These are phyloP conservation scores for Microdochium trichocladiopsis DNA, from an alignment of 2,329 filamentous ascomycete species.

Conservation along the genomic window DNA sequence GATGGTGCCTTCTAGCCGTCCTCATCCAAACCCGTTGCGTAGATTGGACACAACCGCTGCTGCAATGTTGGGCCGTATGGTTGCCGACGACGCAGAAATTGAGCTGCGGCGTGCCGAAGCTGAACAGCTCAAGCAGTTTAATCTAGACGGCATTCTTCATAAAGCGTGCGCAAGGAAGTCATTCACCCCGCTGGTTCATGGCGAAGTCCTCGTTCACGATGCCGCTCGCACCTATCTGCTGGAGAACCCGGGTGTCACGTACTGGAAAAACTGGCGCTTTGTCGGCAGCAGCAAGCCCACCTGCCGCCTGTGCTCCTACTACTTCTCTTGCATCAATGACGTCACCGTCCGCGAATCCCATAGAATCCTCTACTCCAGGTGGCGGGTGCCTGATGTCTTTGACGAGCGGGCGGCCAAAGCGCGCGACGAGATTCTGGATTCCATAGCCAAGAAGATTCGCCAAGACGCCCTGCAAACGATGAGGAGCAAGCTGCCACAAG, in stretches of 20 bases:
- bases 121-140: slow-evolving; percentile 11
- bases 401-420: slow-evolving; percentile 4
- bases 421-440: slow-evolving; percentile 14
- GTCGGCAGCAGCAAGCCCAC: slow-evolving; percentile 34
- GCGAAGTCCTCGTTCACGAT: slow-evolving; percentile 23
- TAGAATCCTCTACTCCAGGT: slow-evolving; percentile 28
- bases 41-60: slow-evolving; percentile 10
- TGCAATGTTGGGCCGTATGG: slow-evolving; percentile 15
- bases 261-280: slow-evolving; percentile 24
- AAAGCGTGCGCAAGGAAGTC: neutral
- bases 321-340: slow-evolving; percentile 20
- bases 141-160: slow-evolving; percentile 12
- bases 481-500: slow-evolving; percentile 13
- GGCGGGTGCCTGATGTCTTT: slow-evolving; percentile 26
- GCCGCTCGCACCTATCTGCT: slow-evolving; percentile 5
- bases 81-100: neutral
- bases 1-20: slow-evolving; percentile 14
- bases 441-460: slow-evolving; percentile 16
- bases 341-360: slow-evolving; percentile 20
- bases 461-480: slow-evolving; percentile 19
- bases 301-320: slow-evolving; percentile 29
- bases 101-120: slow-evolving; percentile 7
- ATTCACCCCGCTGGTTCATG: slow-evolving; percentile 24
- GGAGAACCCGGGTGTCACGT: slow-evolving; percentile 6
- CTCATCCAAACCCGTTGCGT: slow-evolving; percentile 7